These are phyloP conservation scores for Sugiyamaella xylanicola DNA, from an alignment of 1,139 yeast genomes.

Conservation along the genomic window DNA sequence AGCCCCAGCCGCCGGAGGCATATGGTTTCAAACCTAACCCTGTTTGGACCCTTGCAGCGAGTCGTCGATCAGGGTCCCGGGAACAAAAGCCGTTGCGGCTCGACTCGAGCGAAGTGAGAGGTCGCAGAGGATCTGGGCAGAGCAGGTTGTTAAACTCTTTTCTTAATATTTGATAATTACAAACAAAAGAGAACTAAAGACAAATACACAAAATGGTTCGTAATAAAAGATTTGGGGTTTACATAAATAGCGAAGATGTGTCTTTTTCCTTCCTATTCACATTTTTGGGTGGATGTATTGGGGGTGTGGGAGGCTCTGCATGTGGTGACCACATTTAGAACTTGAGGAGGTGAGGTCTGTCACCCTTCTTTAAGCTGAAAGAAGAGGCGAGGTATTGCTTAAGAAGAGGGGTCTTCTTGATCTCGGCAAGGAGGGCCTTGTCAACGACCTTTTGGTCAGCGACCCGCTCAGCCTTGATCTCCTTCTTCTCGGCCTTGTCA, in stretches of 20 bases:
- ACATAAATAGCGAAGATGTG: background rate
- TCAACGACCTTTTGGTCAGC: constrained; percentile 98
- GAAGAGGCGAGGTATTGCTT: constrained; percentile 96
- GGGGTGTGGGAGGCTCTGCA: constrained; percentile 1
- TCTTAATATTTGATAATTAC: constrained; percentile 14
- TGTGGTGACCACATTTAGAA: constrained; percentile 55
- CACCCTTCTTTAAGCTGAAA: constrained; percentile 98
- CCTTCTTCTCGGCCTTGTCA: constrained; percentile 83
- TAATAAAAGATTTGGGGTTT: constrained; percentile 12
- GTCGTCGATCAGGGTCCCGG: too few species aligned
- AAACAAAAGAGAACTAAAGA: constrained; percentile 18
- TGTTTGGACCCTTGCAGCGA: background rate
- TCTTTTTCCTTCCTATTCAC: constrained; percentile 1
- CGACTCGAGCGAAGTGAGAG: too few species aligned
- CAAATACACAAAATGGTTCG: constrained; percentile 19
- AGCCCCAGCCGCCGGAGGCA: constrained; percentile 1
- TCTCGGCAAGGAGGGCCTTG: constrained; percentile 88
- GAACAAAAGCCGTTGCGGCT: too few species aligned
- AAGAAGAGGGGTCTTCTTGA: constrained; percentile 97
- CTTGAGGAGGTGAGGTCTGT: constrained; percentile 98
- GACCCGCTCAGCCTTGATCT: constrained; percentile 90
- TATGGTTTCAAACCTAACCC: constrained; percentile 1
- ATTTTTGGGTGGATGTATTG: constrained; percentile 2
- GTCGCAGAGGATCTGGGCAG: background rate
- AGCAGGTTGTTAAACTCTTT: constrained; percentile 16